Evolutionary conservation across 768 basidiomycete genomes (phyloP).

Genomic region (Tulasnella sp.): DNA sequence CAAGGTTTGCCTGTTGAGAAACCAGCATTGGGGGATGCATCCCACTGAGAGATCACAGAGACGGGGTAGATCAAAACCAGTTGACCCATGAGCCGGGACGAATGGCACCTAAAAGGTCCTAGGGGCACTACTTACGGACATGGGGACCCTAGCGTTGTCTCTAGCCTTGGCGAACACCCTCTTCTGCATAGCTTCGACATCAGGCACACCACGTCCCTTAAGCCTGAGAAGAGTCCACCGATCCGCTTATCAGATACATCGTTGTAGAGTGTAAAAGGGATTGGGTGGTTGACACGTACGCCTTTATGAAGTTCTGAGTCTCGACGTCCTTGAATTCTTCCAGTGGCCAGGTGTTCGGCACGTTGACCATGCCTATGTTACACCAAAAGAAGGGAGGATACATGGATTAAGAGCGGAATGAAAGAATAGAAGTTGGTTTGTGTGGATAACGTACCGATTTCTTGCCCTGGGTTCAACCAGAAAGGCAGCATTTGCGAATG

Average conservation of each 20-base stretch:
- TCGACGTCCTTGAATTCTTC: slow-evolving; percentile 67
- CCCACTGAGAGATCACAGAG: too few species aligned
- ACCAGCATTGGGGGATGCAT: slow-evolving; percentile 32
- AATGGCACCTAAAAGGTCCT: too few species aligned
- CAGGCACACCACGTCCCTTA: slow-evolving; percentile 31
- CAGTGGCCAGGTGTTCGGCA: slow-evolving; percentile 51
- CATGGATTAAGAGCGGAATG: too few species aligned
- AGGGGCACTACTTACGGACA: slow-evolving; percentile 41
- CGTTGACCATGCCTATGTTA: slow-evolving; percentile 52
- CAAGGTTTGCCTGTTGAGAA: slow-evolving; percentile 58
- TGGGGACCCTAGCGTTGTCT: slow-evolving; percentile 60
- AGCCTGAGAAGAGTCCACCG: slow-evolving; percentile 36
- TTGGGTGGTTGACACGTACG: slow-evolving; percentile 27
- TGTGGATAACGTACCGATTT: too few species aligned
- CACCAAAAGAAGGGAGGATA: too few species aligned
- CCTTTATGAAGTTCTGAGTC: slow-evolving; percentile 46
- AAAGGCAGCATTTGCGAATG: too few species aligned
- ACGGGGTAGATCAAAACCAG: too few species aligned
- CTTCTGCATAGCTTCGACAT: slow-evolving; percentile 53
- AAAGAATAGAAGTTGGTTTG: too few species aligned
- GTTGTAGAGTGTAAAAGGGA: neutral
- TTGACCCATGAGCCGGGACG: too few species aligned
- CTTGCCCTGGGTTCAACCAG: too few species aligned
- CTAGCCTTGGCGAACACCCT: slow-evolving; percentile 51
- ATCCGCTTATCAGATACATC: neutral